phyloP scores from a whole-genome alignment of 2,329 filamentous ascomycete genomes.

The Arthrobotrys conoides region DNA sequence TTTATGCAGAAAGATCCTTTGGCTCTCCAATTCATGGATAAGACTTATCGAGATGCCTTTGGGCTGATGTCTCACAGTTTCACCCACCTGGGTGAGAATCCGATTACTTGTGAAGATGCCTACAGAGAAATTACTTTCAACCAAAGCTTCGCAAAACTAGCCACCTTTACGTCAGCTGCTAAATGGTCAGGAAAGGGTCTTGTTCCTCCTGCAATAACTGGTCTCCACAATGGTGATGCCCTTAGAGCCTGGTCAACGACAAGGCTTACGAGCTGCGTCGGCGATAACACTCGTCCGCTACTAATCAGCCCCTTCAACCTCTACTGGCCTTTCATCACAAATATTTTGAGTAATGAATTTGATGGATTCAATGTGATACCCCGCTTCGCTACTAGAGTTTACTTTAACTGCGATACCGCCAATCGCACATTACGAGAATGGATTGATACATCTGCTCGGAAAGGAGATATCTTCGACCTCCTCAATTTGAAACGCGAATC shows the following conservation, averaged over 20 bases:
- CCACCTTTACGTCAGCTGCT: constrained; percentile 69
- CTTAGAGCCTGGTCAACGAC: constrained; percentile 74
- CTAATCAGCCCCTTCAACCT: constrained; percentile 71
- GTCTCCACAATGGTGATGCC: constrained; percentile 76
- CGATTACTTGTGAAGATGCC: constrained; percentile 74
- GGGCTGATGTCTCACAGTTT: constrained; percentile 76
- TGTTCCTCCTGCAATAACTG: constrained; percentile 76
- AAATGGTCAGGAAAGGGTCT: constrained; percentile 72
- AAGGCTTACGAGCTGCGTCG: constrained; percentile 75
- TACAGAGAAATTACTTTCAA: constrained; percentile 75
- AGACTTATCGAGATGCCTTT: constrained; percentile 71
- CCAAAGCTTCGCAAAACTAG: constrained; percentile 73
- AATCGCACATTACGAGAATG: constrained; percentile 74
- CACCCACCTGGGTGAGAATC: constrained; percentile 74
- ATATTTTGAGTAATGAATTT: constrained; percentile 71
- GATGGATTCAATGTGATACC: constrained; percentile 73
- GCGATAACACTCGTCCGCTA: constrained; percentile 74
- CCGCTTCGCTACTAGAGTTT: constrained; percentile 75
- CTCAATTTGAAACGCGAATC: constrained; percentile 71
- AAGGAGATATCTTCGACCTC: constrained; percentile 72
- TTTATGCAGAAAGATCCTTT: constrained; percentile 41
- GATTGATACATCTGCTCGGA: constrained; percentile 73
- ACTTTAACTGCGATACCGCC: constrained; percentile 76
- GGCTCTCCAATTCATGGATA: constrained; percentile 54
- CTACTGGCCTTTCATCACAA: constrained; percentile 73